A percentile compares a stretch with the other conserved stretches of the same genome.
phyloP scores from a whole-genome alignment of 2,329 filamentous ascomycete genomes.

The Pseudogymnoascus sp. region DNA sequence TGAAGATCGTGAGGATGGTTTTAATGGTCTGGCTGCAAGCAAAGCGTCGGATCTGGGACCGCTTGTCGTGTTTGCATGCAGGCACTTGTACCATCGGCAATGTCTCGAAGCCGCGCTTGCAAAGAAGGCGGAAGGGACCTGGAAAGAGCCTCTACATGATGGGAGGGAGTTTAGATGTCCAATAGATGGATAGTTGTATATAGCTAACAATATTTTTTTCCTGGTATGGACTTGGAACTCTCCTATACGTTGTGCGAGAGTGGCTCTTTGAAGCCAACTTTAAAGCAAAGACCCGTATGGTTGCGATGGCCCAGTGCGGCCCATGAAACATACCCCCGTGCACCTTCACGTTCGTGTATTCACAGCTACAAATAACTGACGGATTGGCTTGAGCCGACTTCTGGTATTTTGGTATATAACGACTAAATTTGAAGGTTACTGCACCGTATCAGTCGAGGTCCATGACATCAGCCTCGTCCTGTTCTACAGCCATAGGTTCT shows the following conservation, averaged over 20 bases:
- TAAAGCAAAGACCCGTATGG: not conserved
- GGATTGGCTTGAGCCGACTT: too few species aligned
- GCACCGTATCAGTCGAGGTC: conserved; percentile 4
- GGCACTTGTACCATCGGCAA: conserved; percentile 62
- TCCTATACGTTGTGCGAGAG: not conserved
- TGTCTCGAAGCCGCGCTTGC: conserved; percentile 62
- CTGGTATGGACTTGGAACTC: not conserved
- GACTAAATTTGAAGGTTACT: not conserved
- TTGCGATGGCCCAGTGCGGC: not conserved
- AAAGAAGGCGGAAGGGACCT: conserved; percentile 40
- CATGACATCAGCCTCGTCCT: not conserved
- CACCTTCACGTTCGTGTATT: not conserved
- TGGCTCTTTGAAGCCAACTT: not conserved
- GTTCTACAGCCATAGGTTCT: not conserved
- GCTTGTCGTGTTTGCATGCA: conserved; percentile 61
- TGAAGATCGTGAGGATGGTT: conserved; percentile 31
- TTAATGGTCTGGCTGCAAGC: conserved; percentile 21
- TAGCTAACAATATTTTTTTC: not conserved
- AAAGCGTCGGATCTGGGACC: conserved; percentile 50
- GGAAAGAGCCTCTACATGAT: conserved; percentile 50
- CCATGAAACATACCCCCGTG: too few species aligned
- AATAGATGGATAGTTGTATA: conserved; percentile 32
- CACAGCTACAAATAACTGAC: not conserved
- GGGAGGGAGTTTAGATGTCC: conserved; percentile 31
- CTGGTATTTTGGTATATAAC: not conserved